phyloP scores from a whole-genome alignment of 805 yeast genomes.

The Lipomyces orientalis region DNA sequence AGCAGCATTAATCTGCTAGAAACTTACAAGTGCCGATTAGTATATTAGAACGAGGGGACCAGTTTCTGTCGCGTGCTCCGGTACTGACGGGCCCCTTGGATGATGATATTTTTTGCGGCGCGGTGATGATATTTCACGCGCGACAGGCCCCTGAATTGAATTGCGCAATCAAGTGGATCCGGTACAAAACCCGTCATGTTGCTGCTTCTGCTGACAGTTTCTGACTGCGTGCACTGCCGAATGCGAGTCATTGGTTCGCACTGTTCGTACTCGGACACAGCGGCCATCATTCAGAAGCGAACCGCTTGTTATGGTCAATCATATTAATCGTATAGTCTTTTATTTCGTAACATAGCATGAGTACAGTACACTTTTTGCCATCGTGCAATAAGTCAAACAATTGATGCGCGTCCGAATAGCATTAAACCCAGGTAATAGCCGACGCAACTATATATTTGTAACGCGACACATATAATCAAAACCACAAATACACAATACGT shows the following conservation, averaged over 20 bases:
- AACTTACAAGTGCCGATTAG: no score
- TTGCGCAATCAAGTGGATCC: slow-evolving; percentile 9
- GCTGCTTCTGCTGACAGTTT: neutral
- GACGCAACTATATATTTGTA: neutral
- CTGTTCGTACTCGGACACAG: neutral
- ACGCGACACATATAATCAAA: neutral
- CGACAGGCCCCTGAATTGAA: no score
- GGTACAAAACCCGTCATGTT: neutral
- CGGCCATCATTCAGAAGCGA: neutral
- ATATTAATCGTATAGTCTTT: neutral
- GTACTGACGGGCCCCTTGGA: no score
- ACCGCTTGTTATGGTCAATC: neutral
- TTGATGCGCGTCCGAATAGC: neutral
- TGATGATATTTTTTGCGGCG: no score
- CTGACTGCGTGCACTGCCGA: neutral
- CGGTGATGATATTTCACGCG: no score
- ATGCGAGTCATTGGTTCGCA: neutral
- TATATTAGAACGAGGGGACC: no score
- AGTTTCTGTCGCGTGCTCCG: no score
- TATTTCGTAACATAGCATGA: neutral
- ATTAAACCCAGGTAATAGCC: neutral
- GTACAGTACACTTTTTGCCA: neutral
- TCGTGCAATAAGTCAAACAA: neutral
- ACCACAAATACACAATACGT: neutral
- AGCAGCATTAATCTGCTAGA: no score